Base-by-base conservation (phyloP, 2,329 filamentous ascomycete species). In the Aspergillus neoniger region DNA sequence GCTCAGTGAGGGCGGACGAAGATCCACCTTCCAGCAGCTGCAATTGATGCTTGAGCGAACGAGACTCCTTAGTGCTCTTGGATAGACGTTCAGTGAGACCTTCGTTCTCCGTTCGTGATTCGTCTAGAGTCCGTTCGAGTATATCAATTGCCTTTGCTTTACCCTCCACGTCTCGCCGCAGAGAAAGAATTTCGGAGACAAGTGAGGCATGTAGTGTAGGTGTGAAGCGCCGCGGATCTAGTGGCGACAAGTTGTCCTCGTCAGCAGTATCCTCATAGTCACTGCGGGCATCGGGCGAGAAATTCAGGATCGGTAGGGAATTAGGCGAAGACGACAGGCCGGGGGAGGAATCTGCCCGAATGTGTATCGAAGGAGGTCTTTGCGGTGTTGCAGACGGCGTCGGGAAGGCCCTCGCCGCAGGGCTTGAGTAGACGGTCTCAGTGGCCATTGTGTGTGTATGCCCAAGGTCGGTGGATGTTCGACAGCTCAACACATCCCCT, bases 151-250 rank as follows among this genome's bases (percentile, higher is more conserved):
- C 85, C 69, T 87, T 91, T 48, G 89, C 85, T 77, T 96, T 97
- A 44, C 91, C 91, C 72, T 99, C 95, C 63, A 98, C 86, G 65
- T 99, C 95, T 60, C 95, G 85, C 21, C 93, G 87, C 53, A 99
- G 79, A 2, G 88, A 87, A 41, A 99, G 81, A 64, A 99, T 99
- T 75, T 99, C 95, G 0, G 94, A 94, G 0, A 99, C 94, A 6
- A 99, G 81, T 53, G 91, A 97, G 8, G 95, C 95, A 75, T 98
- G 95, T 10, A 99, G 80, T 0, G 93, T 98, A 1, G 95, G 95
- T 0, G 95, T 99, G 72, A 99, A 97, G 39, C 95, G 86, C 58
- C 94, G 87, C 3, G 95, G 92, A 72, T 99, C 95, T 30, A 97
- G 81, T 21, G 92, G 87, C 2, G 86, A 86, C 36, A 92, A 87